Evolutionary conservation across 163 green algal species (phyloP).

Genomic region (Scenedesmus sp.): DNA sequence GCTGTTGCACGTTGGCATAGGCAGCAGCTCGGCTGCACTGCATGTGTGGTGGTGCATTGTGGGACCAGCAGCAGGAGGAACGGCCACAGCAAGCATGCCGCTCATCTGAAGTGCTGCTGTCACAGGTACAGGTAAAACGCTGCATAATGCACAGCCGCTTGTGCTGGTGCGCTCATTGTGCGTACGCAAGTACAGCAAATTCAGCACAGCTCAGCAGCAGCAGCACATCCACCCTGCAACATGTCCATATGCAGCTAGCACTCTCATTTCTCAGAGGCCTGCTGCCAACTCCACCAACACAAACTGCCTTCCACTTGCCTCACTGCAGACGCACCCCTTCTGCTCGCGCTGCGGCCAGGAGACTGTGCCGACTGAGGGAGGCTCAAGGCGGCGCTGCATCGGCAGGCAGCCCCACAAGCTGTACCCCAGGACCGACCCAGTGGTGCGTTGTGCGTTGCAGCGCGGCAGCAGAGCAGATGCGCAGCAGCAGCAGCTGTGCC

Average conservation of each 20-base stretch:
- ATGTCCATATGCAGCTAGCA: no score
- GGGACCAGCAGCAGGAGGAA: not conserved
- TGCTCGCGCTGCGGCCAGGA: slow-evolving; percentile 79
- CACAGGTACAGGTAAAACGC: no score
- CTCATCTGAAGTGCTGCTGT: not conserved
- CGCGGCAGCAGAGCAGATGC: no score
- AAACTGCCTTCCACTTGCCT: not conserved
- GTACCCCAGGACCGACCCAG: slow-evolving; percentile 89
- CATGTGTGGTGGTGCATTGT: not conserved
- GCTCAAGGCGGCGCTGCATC: slow-evolving; percentile 77
- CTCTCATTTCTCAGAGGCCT: not conserved
- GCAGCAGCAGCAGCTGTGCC: not conserved
- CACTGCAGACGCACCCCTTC: slow-evolving; percentile 74
- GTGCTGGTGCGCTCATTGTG: not conserved
- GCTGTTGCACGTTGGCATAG: no score
- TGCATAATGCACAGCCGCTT: not conserved
- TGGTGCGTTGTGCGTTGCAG: slow-evolving; percentile 63
- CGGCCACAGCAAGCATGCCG: not conserved
- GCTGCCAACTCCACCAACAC: not conserved
- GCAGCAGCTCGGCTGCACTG: no score
- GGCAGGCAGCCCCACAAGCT: slow-evolving; percentile 65
- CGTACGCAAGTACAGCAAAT: not conserved
- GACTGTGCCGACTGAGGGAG: slow-evolving; percentile 70
- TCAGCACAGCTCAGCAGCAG: not conserved
- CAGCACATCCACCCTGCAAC: not conserved